Percentiles rank a stretch among this genome's conserved stretches.
Conservation (phyloP, 2,329 filamentous ascomycete genomes). For the Arthrobotrys sinensis region DNA sequence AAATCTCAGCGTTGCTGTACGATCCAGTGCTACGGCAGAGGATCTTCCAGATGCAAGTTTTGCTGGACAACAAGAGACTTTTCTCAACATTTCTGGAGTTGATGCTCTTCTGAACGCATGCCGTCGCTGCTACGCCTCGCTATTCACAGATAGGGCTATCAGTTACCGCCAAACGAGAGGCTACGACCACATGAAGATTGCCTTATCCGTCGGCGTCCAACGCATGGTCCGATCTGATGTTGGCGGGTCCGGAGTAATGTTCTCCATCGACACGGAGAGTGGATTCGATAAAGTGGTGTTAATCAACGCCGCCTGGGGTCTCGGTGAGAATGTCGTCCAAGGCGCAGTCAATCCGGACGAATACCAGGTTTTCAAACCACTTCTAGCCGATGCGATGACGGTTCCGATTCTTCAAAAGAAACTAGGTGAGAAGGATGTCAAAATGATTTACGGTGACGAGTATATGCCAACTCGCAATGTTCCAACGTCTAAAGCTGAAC, state of each 20-base stretch:
- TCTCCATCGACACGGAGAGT: constrained; percentile 68
- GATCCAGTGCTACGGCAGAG: constrained; percentile 68
- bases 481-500: constrained; percentile 65
- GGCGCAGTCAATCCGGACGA: constrained; percentile 67
- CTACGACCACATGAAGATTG: constrained; percentile 65
- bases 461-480: constrained; percentile 65
- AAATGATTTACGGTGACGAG: constrained; percentile 66
- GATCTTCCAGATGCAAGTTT: constrained; percentile 68
- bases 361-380: constrained; percentile 68
- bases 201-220: constrained; percentile 65
- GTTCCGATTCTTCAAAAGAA: constrained; percentile 67
- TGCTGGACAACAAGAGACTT: constrained; percentile 68
- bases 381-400: constrained; percentile 64
- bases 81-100: constrained; percentile 66
- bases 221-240: constrained; percentile 66
- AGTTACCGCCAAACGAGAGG: constrained; percentile 64
- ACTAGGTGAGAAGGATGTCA: constrained; percentile 66
- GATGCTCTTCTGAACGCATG: constrained; percentile 66
- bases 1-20: constrained; percentile 67
- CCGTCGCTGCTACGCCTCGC: constrained; percentile 67
- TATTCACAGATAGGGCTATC: constrained; percentile 68
- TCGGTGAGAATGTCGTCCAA: constrained; percentile 68
- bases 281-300: constrained; percentile 67
- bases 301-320: constrained; percentile 65
- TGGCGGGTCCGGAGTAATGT: constrained; percentile 68